Percentiles rank a stretch among this genome's conserved stretches.
phyloP scores from a whole-genome alignment of 176 grass and related monocot genomes.

The Eragrostis curvula region DNA sequence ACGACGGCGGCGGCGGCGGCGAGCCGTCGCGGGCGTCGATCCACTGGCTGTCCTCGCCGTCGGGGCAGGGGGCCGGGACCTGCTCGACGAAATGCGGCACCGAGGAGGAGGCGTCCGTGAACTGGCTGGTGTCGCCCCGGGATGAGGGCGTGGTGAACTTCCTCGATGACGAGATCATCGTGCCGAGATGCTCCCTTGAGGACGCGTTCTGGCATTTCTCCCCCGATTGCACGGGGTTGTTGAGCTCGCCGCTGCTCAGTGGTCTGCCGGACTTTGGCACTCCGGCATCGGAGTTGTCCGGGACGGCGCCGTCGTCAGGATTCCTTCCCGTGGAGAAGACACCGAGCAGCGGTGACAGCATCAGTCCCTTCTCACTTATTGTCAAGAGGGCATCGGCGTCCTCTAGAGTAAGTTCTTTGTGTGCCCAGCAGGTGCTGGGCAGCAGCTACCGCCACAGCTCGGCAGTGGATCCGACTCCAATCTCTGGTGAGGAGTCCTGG shows the following conservation, averaged over 20 bases:
- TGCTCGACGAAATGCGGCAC: background rate
- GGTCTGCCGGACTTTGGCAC: conserved; percentile 44
- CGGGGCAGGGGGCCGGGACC: conserved; percentile 22
- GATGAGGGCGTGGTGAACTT: conserved; percentile 24
- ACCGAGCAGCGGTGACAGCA: conserved; percentile 71
- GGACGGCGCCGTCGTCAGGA: conserved; percentile 53
- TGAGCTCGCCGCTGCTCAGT: conserved; percentile 46
- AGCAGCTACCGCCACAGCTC: conserved; percentile 28
- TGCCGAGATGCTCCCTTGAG: conserved; percentile 50
- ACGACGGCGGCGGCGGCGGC: background rate
- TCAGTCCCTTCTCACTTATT: conserved; percentile 96
- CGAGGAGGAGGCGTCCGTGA: conserved; percentile 30
- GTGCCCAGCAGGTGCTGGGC: conserved; percentile 43
- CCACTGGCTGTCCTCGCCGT: conserved; percentile 83
- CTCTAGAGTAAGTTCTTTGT: conserved; percentile 51
- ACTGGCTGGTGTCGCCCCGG: conserved; percentile 60
- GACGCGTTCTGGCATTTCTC: conserved; percentile 52
- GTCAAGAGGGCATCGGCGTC: conserved; percentile 78
- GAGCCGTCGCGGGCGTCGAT: conserved; percentile 67
- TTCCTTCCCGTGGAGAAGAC: conserved; percentile 61
- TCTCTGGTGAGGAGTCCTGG: conserved; percentile 42
- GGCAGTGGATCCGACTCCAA: background rate
- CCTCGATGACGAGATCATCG: conserved; percentile 53
- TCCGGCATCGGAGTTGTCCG: conserved; percentile 36
- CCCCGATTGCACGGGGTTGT: conserved; percentile 44